Evolutionary conservation across 176 grass and related monocot species (phyloP).

Genomic region (Neostapfia colusana): DNA sequence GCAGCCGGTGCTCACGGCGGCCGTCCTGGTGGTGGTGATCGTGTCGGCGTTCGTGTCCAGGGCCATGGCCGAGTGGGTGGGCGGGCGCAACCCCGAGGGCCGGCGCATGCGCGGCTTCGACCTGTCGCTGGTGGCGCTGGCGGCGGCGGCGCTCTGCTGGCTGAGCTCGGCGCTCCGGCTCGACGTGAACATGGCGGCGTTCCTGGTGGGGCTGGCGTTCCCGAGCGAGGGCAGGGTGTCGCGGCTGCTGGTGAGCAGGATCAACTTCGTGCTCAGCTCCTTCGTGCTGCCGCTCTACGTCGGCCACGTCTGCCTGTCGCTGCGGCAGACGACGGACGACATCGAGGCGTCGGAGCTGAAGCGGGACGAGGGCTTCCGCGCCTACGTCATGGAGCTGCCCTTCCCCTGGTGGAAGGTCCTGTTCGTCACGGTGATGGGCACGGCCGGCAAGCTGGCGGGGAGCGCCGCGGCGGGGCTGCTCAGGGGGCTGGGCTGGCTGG

Average conservation of each 20-base stretch:
- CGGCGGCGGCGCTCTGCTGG: slow-evolving; percentile 43
- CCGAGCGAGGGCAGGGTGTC: slow-evolving; percentile 63
- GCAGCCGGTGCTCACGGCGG: slow-evolving; percentile 37
- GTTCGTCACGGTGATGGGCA: slow-evolving; percentile 50
- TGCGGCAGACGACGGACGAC: slow-evolving; percentile 49
- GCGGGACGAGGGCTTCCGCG: slow-evolving; percentile 3
- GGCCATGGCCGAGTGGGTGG: slow-evolving; percentile 60
- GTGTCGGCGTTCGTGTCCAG: slow-evolving; percentile 42
- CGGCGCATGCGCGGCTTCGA: slow-evolving; percentile 64
- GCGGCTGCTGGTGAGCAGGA: slow-evolving; percentile 60
- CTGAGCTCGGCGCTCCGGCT: slow-evolving; percentile 44
- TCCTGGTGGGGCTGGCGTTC: slow-evolving; percentile 67
- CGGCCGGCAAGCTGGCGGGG: slow-evolving; percentile 55
- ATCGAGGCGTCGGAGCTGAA: slow-evolving; percentile 12
- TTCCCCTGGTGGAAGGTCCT: slow-evolving; percentile 53
- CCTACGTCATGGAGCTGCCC: slow-evolving; percentile 46
- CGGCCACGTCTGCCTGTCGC: slow-evolving; percentile 52
- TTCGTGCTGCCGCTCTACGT: slow-evolving; percentile 65
- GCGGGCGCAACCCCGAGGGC: slow-evolving; percentile 62
- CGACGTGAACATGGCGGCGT: slow-evolving; percentile 63
- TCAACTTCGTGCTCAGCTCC: slow-evolving; percentile 70
- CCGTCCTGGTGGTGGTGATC: slow-evolving; percentile 25
- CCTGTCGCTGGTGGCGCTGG: slow-evolving; percentile 38
- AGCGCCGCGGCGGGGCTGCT: slow-evolving; percentile 39
- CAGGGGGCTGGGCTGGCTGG: slow-evolving; percentile 46